phyloP scores from a whole-genome alignment of 495 filamentous ascomycete genomes.

The Daldinia grandis region DNA sequence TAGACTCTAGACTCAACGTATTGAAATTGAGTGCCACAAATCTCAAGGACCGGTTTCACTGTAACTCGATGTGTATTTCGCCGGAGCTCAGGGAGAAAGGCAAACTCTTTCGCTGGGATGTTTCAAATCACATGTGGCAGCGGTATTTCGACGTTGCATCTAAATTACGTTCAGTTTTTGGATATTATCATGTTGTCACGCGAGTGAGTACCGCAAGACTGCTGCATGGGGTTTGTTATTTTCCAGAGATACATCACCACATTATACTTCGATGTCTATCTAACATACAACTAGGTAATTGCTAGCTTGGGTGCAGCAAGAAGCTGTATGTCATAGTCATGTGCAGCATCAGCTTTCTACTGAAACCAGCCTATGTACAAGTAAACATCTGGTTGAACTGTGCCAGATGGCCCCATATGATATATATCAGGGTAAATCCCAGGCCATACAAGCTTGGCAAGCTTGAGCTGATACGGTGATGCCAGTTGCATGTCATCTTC shows the following conservation, averaged over 20 bases:
- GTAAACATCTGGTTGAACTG: neutral
- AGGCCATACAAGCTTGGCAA: neutral
- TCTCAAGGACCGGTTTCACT: neutral
- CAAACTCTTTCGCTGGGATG: neutral
- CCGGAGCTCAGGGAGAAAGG: neutral
- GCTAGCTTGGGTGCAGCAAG: neutral
- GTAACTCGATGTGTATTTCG: neutral
- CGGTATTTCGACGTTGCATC: neutral
- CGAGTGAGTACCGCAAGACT: neutral
- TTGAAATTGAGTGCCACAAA: conserved; percentile 20
- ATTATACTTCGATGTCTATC: neutral
- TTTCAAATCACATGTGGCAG: neutral
- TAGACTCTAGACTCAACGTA: conserved; percentile 11
- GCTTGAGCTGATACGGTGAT: neutral
- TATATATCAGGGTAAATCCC: neutral
- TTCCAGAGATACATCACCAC: neutral
- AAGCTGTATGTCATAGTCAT: neutral
- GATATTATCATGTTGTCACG: neutral
- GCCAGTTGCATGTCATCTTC: neutral
- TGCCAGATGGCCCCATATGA: neutral
- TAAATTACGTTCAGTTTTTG: neutral
- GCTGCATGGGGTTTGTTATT: neutral
- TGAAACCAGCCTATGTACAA: neutral
- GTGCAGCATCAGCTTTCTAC: neutral
- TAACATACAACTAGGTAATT: neutral